Conservation (phyloP, 2,329 filamentous ascomycete species). For the Teratosphaeria zuluensis region DNA sequence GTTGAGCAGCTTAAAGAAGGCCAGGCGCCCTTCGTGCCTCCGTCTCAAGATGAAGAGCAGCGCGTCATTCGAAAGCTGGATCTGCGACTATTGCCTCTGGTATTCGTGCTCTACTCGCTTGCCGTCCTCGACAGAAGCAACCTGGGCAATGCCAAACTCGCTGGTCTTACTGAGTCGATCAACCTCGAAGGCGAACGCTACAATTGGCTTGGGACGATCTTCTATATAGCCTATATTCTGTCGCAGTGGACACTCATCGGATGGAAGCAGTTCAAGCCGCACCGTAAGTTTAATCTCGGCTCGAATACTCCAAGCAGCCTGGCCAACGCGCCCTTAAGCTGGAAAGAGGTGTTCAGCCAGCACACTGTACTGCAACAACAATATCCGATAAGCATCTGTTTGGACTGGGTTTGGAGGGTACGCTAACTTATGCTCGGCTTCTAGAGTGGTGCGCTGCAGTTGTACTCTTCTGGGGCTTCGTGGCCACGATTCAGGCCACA, state of each 20-base stretch:
- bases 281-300: not conserved
- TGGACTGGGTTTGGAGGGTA: not conserved
- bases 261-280: slow-evolving; percentile 26
- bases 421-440: not conserved
- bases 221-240: slow-evolving; percentile 51
- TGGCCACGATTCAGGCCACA: slow-evolving; percentile 39
- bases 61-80: slow-evolving; percentile 25
- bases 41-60: slow-evolving; percentile 18
- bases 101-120: slow-evolving; percentile 25
- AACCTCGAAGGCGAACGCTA: slow-evolving; percentile 35
- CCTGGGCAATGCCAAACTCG: slow-evolving; percentile 31
- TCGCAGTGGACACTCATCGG: slow-evolving; percentile 52
- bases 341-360: not conserved
- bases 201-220: slow-evolving; percentile 43
- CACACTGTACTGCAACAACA: not conserved
- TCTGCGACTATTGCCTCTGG: slow-evolving; percentile 20
- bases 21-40: slow-evolving; percentile 9
- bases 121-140: slow-evolving; percentile 24
- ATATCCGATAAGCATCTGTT: too few relatives aligned
- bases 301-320: not conserved
- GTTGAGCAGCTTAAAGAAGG: slow-evolving; percentile 1
- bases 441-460: slow-evolving; percentile 31
- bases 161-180: slow-evolving; percentile 22
- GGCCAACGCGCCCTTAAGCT: too few relatives aligned
- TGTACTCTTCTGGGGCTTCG: slow-evolving; percentile 38